A percentile compares a stretch with the other conserved stretches of the same genome.
Conservation (phyloP, 2,329 filamentous ascomycete species). For the Talaromyces sp. region DNA sequence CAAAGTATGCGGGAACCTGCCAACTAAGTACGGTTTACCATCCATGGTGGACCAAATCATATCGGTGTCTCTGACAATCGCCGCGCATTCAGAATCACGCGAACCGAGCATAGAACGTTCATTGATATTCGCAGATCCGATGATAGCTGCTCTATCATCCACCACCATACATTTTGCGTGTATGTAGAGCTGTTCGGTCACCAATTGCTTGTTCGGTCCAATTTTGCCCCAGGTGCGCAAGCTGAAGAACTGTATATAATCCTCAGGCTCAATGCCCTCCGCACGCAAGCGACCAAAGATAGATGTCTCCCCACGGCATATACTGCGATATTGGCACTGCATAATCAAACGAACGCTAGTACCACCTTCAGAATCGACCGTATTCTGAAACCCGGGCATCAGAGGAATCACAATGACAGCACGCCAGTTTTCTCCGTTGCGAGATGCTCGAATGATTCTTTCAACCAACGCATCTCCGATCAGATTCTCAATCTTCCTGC, state of each 20-base stretch:
- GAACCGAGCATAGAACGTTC: constrained; percentile 91
- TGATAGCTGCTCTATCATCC: constrained; percentile 86
- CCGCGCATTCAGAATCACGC: constrained; percentile 86
- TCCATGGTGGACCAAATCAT: constrained; percentile 91
- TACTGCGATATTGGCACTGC: constrained; percentile 94
- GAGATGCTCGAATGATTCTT: constrained; percentile 76
- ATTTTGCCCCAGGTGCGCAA: constrained; percentile 89
- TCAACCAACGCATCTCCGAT: constrained; percentile 94
- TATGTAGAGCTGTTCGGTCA: constrained; percentile 96
- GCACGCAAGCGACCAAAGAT: constrained; percentile 83
- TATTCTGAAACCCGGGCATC: constrained; percentile 98
- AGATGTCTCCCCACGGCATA: constrained; percentile 84
- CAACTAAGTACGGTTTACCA: constrained; percentile 81
- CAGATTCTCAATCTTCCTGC: constrained; percentile 80
- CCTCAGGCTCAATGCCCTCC: constrained; percentile 80
- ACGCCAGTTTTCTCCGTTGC: constrained; percentile 83
- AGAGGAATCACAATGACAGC: constrained; percentile 86
- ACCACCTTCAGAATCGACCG: constrained; percentile 87
- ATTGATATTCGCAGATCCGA: constrained; percentile 98
- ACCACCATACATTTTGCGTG: constrained; percentile 96
- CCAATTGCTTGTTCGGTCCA: constrained; percentile 71
- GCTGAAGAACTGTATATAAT: constrained; percentile 94
- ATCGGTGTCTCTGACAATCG: constrained; percentile 85
- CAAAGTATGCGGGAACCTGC: constrained; percentile 85
- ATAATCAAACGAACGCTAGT: constrained; percentile 93